A percentile compares a stretch with the other conserved stretches of the same genome.
These are phyloP conservation scores for Fusarium tuaranense DNA, from an alignment of 2,329 filamentous ascomycete genomes.

Conservation along the genomic window DNA sequence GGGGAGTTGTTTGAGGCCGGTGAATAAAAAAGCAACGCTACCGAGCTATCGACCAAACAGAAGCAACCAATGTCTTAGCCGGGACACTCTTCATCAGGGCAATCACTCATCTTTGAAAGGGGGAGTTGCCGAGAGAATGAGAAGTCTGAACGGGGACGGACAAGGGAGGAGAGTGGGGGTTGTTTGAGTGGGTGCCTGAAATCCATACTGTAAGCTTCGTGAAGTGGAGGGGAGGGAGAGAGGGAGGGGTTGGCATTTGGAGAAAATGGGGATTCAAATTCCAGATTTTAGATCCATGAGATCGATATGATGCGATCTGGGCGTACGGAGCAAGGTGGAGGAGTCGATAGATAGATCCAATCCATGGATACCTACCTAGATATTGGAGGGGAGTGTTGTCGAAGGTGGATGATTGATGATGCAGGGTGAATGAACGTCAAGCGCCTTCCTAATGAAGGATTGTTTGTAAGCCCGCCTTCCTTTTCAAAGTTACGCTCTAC, in stretches of 20 bases:
- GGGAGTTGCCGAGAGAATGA: background rate
- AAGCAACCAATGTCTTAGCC: slow-evolving; percentile 19
- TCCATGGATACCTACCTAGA: background rate
- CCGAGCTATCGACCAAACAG: slow-evolving; percentile 8
- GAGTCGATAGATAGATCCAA: background rate
- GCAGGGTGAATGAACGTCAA: background rate
- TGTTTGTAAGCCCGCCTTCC: background rate
- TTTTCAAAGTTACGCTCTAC: background rate
- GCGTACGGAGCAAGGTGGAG: background rate
- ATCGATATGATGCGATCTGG: slow-evolving; percentile 10
- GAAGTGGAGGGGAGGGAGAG: background rate
- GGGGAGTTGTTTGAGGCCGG: slow-evolving; percentile 14
- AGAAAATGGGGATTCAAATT: slow-evolving; percentile 7
- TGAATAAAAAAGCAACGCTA: slow-evolving; percentile 36
- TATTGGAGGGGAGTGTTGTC: slow-evolving; percentile 15
- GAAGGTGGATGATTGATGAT: background rate
- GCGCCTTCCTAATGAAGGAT: background rate
- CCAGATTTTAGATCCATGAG: slow-evolving; percentile 10
- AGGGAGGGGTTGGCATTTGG: background rate
- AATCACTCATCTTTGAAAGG: background rate
- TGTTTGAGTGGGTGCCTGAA: background rate
- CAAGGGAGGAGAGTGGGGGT: background rate
- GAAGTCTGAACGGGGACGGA: background rate
- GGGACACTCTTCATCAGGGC: slow-evolving; percentile 1
- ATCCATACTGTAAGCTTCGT: background rate